Percentiles rank a stretch among this genome's conserved stretches.
Conservation (phyloP, 805 yeast species). For the Spencermartinsiella europaea region DNA sequence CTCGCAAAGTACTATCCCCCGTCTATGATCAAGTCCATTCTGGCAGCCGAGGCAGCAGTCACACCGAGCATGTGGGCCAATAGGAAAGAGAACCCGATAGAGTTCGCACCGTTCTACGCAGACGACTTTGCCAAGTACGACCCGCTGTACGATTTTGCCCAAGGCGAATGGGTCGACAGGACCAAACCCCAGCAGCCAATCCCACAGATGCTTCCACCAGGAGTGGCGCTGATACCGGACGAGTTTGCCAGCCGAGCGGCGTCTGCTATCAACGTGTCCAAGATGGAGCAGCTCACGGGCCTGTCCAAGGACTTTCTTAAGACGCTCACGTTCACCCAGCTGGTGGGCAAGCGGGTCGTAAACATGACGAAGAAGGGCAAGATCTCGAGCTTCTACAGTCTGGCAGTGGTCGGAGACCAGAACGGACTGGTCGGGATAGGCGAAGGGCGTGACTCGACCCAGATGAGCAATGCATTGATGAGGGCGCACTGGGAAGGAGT, state of each 20-base stretch:
- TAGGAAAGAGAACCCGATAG: conserved; percentile 37
- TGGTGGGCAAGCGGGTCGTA: conserved; percentile 60
- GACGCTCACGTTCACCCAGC: conserved; percentile 49
- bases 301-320: conserved; percentile 51
- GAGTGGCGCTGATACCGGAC: conserved; percentile 34
- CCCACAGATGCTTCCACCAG: conserved; percentile 51
- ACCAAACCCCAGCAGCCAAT: conserved; percentile 53
- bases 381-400: conserved; percentile 70
- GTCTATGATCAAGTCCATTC: conserved; percentile 72
- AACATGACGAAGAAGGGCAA: conserved; percentile 93
- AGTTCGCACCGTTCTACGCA: conserved; percentile 64
- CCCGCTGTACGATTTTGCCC: conserved; percentile 66
- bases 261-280: conserved; percentile 28
- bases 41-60: conserved; percentile 71
- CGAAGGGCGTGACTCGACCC: conserved; percentile 84
- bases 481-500: conserved; percentile 95
- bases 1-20: conserved; percentile 77
- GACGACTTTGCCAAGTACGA: conserved; percentile 70
- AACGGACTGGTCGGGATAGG: conserved; percentile 95
- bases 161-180: conserved; percentile 43
- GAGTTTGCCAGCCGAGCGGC: conserved; percentile 26
- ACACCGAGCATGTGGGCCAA: conserved; percentile 55
- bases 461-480: conserved; percentile 64
- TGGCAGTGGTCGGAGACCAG: conserved; percentile 87
- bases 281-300: conserved; percentile 31